A percentile compares a stretch with the other conserved stretches of the same genome.
Conservation (phyloP, 257 asterid genomes). For the Plantago elongata region DNA sequence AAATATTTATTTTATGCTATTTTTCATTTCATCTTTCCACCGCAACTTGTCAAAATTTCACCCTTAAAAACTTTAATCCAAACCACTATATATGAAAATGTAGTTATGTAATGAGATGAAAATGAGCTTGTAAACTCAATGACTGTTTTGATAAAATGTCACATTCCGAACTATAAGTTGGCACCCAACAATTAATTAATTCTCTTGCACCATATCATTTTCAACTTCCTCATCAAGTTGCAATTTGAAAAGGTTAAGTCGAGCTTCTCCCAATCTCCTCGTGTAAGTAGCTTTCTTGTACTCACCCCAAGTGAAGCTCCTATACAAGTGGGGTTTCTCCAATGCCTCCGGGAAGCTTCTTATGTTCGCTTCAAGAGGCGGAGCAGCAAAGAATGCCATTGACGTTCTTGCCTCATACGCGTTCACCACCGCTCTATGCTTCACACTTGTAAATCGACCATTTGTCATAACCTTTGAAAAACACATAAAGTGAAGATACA, state of each 20-base stretch:
- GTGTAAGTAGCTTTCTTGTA: conserved; percentile 48
- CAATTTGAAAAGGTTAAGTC: conserved; percentile 33
- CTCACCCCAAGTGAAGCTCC: conserved; percentile 55
- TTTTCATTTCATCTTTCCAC: no score
- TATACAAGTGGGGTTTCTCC: conserved; percentile 30
- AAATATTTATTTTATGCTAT: no score
- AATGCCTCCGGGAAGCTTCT: conserved; percentile 30
- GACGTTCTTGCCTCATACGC: conserved; percentile 43
- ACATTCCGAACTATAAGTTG: no score
- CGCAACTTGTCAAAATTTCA: no score
- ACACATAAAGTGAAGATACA: not conserved
- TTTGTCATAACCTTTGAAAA: conserved; percentile 52
- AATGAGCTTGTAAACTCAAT: no score
- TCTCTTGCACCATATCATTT: not conserved
- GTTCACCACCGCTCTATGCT: conserved; percentile 55
- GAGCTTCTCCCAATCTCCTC: conserved; percentile 41
- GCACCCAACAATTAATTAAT: not conserved
- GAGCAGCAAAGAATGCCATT: conserved; percentile 56
- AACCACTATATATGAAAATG: no score
- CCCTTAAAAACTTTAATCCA: no score
- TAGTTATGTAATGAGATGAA: no score
- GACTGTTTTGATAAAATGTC: no score
- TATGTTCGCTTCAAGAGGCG: conserved; percentile 40
- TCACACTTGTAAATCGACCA: conserved; percentile 60
- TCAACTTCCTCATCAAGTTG: not conserved